A percentile compares a stretch with the other conserved stretches of the same genome.
These are phyloP conservation scores for Xylaria sp. DNA, from an alignment of 2,329 filamentous ascomycete genomes.

Conservation along the genomic window DNA sequence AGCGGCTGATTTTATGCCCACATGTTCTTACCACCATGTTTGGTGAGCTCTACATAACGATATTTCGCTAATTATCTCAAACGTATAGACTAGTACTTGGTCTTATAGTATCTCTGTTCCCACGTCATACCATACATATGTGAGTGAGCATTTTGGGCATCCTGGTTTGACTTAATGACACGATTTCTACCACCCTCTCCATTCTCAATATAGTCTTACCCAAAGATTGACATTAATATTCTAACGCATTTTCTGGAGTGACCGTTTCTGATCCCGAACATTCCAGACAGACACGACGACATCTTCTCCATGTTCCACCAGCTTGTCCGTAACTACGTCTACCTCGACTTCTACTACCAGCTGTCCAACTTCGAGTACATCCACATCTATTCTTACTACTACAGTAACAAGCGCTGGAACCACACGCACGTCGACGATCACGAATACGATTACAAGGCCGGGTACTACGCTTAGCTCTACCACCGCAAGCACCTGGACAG, in stretches of 20 bases:
- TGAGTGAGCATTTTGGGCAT: too few species aligned
- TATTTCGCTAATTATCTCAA: constrained; percentile 5
- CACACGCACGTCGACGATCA: constrained; percentile 4
- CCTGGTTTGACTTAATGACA: too few species aligned
- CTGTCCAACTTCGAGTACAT: neutral
- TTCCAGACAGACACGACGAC: neutral
- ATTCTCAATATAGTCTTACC: too few species aligned
- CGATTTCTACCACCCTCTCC: too few species aligned
- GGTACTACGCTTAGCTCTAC: neutral
- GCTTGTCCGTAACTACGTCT: neutral
- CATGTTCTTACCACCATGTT: too few species aligned
- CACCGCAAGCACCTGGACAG: neutral
- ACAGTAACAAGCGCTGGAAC: neutral
- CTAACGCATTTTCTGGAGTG: too few species aligned
- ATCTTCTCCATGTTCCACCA: neutral
- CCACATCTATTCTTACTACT: constrained; percentile 2
- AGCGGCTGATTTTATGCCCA: neutral
- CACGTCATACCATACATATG: too few species aligned
- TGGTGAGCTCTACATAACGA: neutral
- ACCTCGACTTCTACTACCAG: constrained; percentile 2
- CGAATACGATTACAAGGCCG: neutral
- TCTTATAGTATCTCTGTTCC: too few species aligned
- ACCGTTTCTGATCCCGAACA: too few species aligned
- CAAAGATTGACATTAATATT: too few species aligned
- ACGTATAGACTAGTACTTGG: constrained; percentile 6